These are phyloP conservation scores for Ampelocalamus luodianensis DNA, from an alignment of 176 grass and related monocot species.

Conservation along the genomic window DNA sequence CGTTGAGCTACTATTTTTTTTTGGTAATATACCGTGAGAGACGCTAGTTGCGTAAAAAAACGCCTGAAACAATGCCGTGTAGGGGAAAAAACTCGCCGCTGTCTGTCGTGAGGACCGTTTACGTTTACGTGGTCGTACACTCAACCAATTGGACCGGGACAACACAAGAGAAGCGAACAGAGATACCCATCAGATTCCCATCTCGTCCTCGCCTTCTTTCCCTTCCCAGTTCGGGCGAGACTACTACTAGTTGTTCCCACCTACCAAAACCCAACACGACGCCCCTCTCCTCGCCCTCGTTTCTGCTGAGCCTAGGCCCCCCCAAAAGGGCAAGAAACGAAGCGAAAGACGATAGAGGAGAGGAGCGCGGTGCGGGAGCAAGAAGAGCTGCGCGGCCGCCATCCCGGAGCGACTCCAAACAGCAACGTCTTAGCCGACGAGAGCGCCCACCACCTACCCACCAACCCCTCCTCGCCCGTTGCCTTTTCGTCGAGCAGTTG, in stretches of 20 bases:
- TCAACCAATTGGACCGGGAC: not conserved
- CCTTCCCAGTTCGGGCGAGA: too few relatives aligned
- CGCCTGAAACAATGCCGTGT: too few relatives aligned
- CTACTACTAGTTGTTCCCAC: too few relatives aligned
- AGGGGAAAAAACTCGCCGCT: too few relatives aligned
- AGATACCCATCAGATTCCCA: not conserved
- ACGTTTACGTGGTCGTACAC: conserved; percentile 40
- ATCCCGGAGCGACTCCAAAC: conserved; percentile 42
- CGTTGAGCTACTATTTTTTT: too few relatives aligned
- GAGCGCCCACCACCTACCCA: conserved; percentile 42
- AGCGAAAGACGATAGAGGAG: not conserved
- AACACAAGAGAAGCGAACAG: not conserved
- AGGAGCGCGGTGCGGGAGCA: not conserved
- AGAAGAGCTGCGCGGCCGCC: conserved; percentile 40
- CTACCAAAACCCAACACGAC: too few relatives aligned
- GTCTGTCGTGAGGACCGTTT: not conserved
- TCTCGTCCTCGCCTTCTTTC: not conserved
- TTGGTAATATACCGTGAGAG: too few relatives aligned
- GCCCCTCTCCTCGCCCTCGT: not conserved
- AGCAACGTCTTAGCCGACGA: conserved; percentile 57
- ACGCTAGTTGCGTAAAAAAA: too few relatives aligned
- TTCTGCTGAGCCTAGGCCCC: not conserved
- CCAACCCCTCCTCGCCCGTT: conserved; percentile 1
- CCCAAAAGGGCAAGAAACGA: not conserved
- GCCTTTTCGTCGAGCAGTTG: conserved; percentile 49